Conservation (phyloP, 495 filamentous ascomycete genomes). For the Trichoderma orchidacearum region DNA sequence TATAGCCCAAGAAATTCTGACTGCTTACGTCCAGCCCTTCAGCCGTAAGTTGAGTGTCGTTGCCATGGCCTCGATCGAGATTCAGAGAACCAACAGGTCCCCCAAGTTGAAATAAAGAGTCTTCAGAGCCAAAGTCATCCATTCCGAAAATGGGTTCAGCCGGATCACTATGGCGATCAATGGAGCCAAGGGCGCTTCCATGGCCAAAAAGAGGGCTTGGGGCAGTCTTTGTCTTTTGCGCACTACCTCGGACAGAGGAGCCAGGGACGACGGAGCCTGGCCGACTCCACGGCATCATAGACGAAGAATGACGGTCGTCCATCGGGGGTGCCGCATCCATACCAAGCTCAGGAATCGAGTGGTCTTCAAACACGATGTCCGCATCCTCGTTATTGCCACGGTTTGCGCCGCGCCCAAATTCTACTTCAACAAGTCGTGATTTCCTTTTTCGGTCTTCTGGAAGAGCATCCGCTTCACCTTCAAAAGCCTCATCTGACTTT, state of each 20-base stretch:
- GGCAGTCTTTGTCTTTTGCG: conserved; percentile 11
- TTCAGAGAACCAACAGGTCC: not conserved
- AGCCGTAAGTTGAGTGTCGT: conserved; percentile 5
- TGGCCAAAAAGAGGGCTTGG: conserved; percentile 24
- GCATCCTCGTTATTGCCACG: not conserved
- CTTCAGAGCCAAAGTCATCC: conserved; percentile 14
- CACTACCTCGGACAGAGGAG: conserved; percentile 22
- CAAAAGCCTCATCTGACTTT: not conserved
- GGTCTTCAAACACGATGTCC: not conserved
- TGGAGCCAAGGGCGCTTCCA: conserved; percentile 16
- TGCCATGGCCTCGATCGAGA: not conserved
- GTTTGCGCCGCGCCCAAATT: not conserved
- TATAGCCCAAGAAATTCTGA: conserved; percentile 34
- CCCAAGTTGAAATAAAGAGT: not conserved
- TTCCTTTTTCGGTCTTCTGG: not conserved
- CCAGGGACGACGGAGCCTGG: conserved; percentile 23
- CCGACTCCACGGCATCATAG: conserved; percentile 28
- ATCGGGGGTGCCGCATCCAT: conserved; percentile 20
- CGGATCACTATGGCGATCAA: conserved; percentile 28
- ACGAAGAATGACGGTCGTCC: conserved; percentile 24
- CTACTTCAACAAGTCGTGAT: not conserved
- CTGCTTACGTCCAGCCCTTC: not conserved
- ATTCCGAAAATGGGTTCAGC: conserved; percentile 10
- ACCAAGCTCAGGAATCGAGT: conserved; percentile 16
- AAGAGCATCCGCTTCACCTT: not conserved